Base-by-base conservation (phyloP, 495 filamentous ascomycete species). In the Bacidia gigantensis region DNA sequence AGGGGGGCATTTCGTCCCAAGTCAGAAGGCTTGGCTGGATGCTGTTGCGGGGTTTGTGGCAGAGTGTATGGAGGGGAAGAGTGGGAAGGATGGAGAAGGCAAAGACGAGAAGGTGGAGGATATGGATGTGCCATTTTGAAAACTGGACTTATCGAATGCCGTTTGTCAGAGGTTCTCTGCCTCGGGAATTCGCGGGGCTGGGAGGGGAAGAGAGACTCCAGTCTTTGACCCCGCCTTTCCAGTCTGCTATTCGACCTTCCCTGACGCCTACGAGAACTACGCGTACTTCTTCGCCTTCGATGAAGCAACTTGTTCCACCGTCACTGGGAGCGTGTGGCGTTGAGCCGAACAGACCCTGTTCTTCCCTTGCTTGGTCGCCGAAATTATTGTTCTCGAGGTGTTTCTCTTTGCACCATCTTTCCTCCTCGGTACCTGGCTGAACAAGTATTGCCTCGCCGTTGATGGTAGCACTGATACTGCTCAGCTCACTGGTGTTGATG, bases 381-480 rank as follows among this genome's bases (percentile, higher is more conserved):
- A 93, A 94, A 0, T 85, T 90, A 65, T 97, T 94, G 62, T 96
- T 95, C 67, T 87, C 88, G 56, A 95, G 60, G 71, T 98, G 92
- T 57, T 72, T 71, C 49, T 79, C 77, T 58, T 84, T 83, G 59
- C 83, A 95, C 74, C 81, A 96, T 12, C 59, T 52, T 65, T 96
- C 92, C 60, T 93, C 84, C 39, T 86, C 84, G 1, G 79, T 84
- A 1, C 81, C 87, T 3, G 68, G 60, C 3, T 80, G 72, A 32
- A 94, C 72, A 35, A 98, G 69, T 24, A 74, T 67, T 2, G 92
- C 90, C 26, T 77, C 70, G 9, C 92, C 92, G 58, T 89, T 92
- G 61, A 98, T 89, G 1, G 92, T 96, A 2, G 87, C 89, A 57
- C 81, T 87, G 65, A 98, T 98, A 60, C 81, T 85, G n/a, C 80